phyloP scores from a whole-genome alignment of 2,329 filamentous ascomycete genomes.

The Mycosphaerella arachidis region DNA sequence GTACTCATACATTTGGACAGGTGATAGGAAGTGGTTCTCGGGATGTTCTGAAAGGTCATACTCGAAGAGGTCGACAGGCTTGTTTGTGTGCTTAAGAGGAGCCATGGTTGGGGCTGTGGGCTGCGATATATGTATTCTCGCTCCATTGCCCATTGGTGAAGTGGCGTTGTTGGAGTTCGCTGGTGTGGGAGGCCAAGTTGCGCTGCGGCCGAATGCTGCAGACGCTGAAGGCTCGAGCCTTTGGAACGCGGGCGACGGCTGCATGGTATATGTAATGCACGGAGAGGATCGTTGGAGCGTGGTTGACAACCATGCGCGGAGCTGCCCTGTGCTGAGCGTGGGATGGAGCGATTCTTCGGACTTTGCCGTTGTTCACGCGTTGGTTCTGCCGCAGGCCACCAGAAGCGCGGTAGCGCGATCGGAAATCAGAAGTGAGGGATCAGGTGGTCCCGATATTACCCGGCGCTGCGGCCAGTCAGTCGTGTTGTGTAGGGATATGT shows the following conservation, averaged over 20 bases:
- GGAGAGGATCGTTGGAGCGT: slow-evolving; percentile 7
- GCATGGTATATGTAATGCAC: slow-evolving; percentile 18
- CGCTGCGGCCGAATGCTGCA: slow-evolving; percentile 12
- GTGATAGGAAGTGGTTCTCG: slow-evolving; percentile 30
- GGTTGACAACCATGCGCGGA: slow-evolving; percentile 14
- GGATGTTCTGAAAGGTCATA: slow-evolving; percentile 30
- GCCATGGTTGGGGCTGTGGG: slow-evolving; percentile 8
- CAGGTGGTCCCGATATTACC: slow-evolving; percentile 8
- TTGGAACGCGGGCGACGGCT: slow-evolving; percentile 12
- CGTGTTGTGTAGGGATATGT: neutral
- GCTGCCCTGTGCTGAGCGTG: slow-evolving; percentile 10
- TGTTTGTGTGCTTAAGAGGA: slow-evolving; percentile 8
- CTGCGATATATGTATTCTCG: slow-evolving; percentile 13
- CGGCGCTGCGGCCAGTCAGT: slow-evolving; percentile 12
- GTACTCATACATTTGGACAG: slow-evolving; percentile 27
- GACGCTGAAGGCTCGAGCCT: slow-evolving; percentile 9
- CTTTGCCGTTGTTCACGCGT: slow-evolving; percentile 13
- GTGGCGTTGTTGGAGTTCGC: slow-evolving; percentile 4
- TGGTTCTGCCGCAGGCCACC: slow-evolving; percentile 5
- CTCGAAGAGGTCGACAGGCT: slow-evolving; percentile 21
- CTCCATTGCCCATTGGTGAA: slow-evolving; percentile 8
- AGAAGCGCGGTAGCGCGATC: slow-evolving; percentile 17
- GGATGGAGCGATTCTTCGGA: slow-evolving; percentile 7
- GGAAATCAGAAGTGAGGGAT: neutral
- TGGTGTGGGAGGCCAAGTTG: slow-evolving; percentile 20